Evolutionary conservation across 768 basidiomycete genomes (phyloP).

Genomic region (Hebeloma cylindrosporum): DNA sequence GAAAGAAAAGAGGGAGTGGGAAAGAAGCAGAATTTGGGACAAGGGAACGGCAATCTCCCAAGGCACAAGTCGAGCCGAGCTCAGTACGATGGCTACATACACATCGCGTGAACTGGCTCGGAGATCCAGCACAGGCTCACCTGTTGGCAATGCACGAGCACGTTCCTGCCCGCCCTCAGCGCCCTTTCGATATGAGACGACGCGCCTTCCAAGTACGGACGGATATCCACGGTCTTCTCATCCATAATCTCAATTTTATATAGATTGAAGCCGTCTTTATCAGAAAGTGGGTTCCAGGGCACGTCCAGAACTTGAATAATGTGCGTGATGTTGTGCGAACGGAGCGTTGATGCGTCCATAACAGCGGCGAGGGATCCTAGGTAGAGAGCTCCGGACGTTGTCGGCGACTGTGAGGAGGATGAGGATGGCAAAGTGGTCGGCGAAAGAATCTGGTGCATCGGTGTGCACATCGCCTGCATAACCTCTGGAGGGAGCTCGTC

Average conservation of each 20-base stretch:
- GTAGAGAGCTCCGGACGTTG: conserved; percentile 54
- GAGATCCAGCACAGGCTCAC: conserved; percentile 38
- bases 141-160: conserved; percentile 84
- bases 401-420: conserved; percentile 23
- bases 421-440: conserved; percentile 29
- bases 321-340: conserved; percentile 50
- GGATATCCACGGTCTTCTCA: conserved; percentile 57
- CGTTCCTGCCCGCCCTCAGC: conserved; percentile 58
- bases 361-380: conserved; percentile 66
- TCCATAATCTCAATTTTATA: conserved; percentile 72
- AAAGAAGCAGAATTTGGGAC: neutral
- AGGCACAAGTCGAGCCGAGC: no score
- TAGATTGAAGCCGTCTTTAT: conserved; percentile 49
- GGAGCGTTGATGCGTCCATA: conserved; percentile 54
- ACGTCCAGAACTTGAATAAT: conserved; percentile 68
- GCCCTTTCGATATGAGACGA: conserved; percentile 66
- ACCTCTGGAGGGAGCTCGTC: conserved; percentile 73
- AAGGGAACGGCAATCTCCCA: no score
- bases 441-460: conserved; percentile 72
- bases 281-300: conserved; percentile 57
- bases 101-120: neutral
- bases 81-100: neutral
- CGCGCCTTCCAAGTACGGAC: conserved; percentile 65
- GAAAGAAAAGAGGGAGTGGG: neutral
- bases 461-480: conserved; percentile 82